These are phyloP conservation scores for Monosporozyma yasuniensis DNA, from an alignment of 805 yeast genomes.

Conservation along the genomic window DNA sequence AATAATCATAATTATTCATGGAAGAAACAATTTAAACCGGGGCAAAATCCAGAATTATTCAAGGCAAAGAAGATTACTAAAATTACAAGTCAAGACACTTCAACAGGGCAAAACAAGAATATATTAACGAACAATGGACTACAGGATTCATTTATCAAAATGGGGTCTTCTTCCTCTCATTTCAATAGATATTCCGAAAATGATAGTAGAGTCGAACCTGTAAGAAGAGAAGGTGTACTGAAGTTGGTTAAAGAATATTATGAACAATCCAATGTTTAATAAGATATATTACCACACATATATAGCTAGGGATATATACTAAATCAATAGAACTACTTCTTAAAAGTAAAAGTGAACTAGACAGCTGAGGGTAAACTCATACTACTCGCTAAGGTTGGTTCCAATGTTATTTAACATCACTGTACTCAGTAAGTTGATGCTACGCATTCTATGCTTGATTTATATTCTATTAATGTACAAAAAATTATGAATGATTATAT, in stretches of 20 bases:
- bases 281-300: too few relatives aligned
- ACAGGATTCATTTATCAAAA: slow-evolving; percentile 1
- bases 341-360: too few relatives aligned
- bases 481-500: background rate
- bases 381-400: too few relatives aligned
- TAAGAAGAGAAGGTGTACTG: slow-evolving; percentile 42
- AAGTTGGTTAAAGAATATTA: slow-evolving; percentile 79
- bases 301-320: too few relatives aligned
- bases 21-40: slow-evolving; percentile 29
- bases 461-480: background rate
- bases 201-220: background rate
- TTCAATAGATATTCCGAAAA: background rate
- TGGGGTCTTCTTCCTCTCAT: slow-evolving; percentile 1
- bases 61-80: slow-evolving; percentile 9
- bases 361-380: too few relatives aligned
- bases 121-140: background rate
- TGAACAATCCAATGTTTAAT: slow-evolving; percentile 31
- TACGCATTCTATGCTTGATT: background rate
- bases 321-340: too few relatives aligned
- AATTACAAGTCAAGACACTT: background rate
- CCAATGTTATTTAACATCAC: too few relatives aligned
- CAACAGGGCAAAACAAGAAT: background rate
- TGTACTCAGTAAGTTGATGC: too few relatives aligned
- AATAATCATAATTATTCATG: slow-evolving; percentile 24
- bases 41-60: slow-evolving; percentile 23